Percentiles rank a stretch among this genome's conserved stretches.
Conservation (phyloP, 176 grass and related monocot species). For the Musa itinerans region DNA sequence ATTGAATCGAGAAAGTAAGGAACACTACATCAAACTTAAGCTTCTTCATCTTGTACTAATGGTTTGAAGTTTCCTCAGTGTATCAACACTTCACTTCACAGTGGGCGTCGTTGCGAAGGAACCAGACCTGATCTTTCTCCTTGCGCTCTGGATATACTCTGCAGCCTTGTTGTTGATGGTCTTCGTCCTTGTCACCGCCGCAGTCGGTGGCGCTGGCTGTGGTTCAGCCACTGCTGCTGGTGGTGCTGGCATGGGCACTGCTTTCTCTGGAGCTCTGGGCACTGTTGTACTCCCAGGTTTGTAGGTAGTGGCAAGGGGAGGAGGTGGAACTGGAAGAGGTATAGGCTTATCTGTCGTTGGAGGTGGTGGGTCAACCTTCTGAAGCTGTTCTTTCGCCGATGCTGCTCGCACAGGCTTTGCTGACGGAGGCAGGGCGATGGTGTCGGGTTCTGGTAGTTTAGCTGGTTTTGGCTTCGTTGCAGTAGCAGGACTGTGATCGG, state of each 20-base stretch:
- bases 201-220: neutral
- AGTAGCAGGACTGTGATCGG: too few relatives aligned
- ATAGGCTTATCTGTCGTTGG: neutral
- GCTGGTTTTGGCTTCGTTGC: neutral
- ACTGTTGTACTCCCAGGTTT: too few relatives aligned
- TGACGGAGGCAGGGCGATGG: neutral
- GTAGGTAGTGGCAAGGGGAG: neutral
- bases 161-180: conserved; percentile 29
- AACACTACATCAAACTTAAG: too few relatives aligned
- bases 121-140: conserved; percentile 13
- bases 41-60: too few relatives aligned
- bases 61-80: too few relatives aligned
- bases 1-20: too few relatives aligned
- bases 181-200: neutral
- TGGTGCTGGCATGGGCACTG: neutral
- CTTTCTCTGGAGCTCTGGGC: neutral
- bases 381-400: too few relatives aligned
- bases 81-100: neutral
- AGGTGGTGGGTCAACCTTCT: neutral
- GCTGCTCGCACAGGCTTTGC: neutral
- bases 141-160: conserved; percentile 25
- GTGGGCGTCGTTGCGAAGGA: conserved; percentile 22
- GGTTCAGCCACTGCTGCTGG: neutral
- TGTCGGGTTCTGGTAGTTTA: neutral
- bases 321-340: neutral